Base-by-base conservation (phyloP, 2,329 filamentous ascomycete species). In the Seiridium cupressi region DNA sequence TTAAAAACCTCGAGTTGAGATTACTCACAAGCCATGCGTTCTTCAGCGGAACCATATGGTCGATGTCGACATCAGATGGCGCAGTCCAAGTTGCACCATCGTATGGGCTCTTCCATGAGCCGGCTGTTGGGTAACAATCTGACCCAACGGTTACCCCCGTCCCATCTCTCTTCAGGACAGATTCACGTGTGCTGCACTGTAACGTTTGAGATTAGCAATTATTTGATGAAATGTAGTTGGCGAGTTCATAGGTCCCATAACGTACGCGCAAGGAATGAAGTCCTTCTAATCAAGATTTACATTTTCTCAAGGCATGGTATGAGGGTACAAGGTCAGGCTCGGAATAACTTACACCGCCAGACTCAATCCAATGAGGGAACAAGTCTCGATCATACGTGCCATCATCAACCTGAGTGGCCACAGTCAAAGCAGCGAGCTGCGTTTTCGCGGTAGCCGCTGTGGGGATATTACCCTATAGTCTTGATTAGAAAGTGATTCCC, bases 281-380 rank as follows among this genome's bases (percentile, higher is more conserved):
- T 26, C 18, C 18, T 26, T 26, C 18, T 26, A 26, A 26, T 26
- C 1, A 26, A 26, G 18, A 26, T 26, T 1, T 26, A 26, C 18
- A 26, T 26, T 26, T 26, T 26, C 18, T 26, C 18, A 26, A 26
- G 18, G 18, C 18, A 26, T 26, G 18, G 18, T 26, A 26, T 26
- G 18, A 26, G 18, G 18, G 18, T 26, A 26, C 18, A 26, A 26
- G 18, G 18, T 26, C 18, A 26, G 18, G 18, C 18, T 26, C 18
- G 18, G 18, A 26, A 26, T 26, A 26, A 2, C 18, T 26, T 26
- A 26, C 18, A 31, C 46, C 47, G n/a, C 56, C 56, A 7, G 10
- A 26, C 44, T 51, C 47, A 34, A 51, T 51, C 83, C 83, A 86
- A 70, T 83, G 81, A 3, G 81, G 81, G 72, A 87, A 87, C 36